phyloP scores from a whole-genome alignment of 2,329 filamentous ascomycete genomes.

The Chlorencoelia australis region DNA sequence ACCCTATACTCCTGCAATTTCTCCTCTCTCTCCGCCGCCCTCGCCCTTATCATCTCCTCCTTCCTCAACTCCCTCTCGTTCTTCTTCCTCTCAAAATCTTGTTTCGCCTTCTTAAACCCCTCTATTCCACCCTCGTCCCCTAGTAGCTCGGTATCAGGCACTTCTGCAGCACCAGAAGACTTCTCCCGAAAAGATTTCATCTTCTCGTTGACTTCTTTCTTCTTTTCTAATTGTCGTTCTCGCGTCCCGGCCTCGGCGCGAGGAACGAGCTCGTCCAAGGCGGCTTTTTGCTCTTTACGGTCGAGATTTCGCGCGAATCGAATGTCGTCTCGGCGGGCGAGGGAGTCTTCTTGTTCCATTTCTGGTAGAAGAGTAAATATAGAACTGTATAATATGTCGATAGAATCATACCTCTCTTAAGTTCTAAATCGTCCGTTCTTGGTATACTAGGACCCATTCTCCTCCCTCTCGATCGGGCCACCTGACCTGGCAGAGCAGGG shows the following conservation, averaged over 20 bases:
- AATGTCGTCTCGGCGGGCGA: slow-evolving; percentile 38
- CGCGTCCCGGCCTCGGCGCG: slow-evolving; percentile 74
- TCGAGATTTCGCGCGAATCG: slow-evolving; percentile 54
- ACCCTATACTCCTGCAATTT: slow-evolving; percentile 56
- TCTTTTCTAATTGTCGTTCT: slow-evolving; percentile 82
- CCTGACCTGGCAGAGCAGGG: slow-evolving; percentile 34
- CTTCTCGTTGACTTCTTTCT: slow-evolving; percentile 58
- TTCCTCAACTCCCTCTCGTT: slow-evolving; percentile 73
- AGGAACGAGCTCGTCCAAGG: slow-evolving; percentile 70
- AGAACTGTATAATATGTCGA: neutral
- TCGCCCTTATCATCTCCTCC: slow-evolving; percentile 70
- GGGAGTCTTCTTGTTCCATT: slow-evolving; percentile 37
- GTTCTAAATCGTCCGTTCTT: slow-evolving; percentile 60
- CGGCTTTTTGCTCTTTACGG: slow-evolving; percentile 56
- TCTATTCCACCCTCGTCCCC: slow-evolving; percentile 54
- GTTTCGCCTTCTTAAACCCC: slow-evolving; percentile 59
- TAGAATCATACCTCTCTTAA: slow-evolving; percentile 37
- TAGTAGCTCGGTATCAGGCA: slow-evolving; percentile 69
- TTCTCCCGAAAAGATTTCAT: slow-evolving; percentile 65
- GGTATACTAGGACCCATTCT: slow-evolving; percentile 54
- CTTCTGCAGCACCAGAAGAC: slow-evolving; percentile 52
- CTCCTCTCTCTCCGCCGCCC: slow-evolving; percentile 71
- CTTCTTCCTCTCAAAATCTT: slow-evolving; percentile 60
- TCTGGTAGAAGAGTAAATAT: slow-evolving; percentile 17
- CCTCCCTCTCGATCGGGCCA: slow-evolving; percentile 19